Conservation (phyloP, 768 basidiomycete species). For the Rhodocollybia butyracea region DNA sequence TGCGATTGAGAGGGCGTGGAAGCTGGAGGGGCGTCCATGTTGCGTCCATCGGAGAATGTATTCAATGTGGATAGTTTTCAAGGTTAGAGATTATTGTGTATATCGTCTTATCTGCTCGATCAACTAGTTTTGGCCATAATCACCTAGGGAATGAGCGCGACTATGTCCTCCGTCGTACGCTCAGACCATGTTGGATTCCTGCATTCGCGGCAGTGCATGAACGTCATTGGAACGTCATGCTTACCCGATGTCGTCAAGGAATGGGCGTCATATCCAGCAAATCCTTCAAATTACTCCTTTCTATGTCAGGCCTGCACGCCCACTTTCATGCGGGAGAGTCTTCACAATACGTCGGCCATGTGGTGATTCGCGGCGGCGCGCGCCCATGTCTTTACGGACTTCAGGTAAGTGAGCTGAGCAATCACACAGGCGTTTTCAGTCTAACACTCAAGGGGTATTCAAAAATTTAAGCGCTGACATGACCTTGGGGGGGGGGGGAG, state of each 20-base stretch:
- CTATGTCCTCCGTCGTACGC: slow-evolving; percentile 49
- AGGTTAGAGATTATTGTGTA: slow-evolving; percentile 29
- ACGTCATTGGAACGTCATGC: too few species aligned
- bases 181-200: slow-evolving; percentile 45
- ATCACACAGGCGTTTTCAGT: too few species aligned
- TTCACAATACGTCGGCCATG: too few species aligned
- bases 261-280: slow-evolving; percentile 46
- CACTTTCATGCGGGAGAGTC: too few species aligned
- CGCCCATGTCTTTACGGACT: too few species aligned
- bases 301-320: too few species aligned
- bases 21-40: slow-evolving; percentile 30
- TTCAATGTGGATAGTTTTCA: slow-evolving; percentile 58
- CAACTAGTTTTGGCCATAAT: neutral
- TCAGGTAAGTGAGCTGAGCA: too few species aligned
- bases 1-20: slow-evolving; percentile 33
- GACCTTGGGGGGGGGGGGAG: too few species aligned
- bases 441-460: too few species aligned
- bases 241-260: slow-evolving; percentile 44
- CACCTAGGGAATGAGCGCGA: slow-evolving; percentile 54
- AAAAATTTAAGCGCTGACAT: too few species aligned
- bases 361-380: too few species aligned
- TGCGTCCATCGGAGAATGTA: slow-evolving; percentile 38
- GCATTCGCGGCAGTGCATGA: slow-evolving; percentile 39
- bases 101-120: neutral
- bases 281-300: too few species aligned